Evolutionary conservation across 2,329 filamentous ascomycete species (phyloP).

Genomic region (Pseudocercospora ulei): DNA sequence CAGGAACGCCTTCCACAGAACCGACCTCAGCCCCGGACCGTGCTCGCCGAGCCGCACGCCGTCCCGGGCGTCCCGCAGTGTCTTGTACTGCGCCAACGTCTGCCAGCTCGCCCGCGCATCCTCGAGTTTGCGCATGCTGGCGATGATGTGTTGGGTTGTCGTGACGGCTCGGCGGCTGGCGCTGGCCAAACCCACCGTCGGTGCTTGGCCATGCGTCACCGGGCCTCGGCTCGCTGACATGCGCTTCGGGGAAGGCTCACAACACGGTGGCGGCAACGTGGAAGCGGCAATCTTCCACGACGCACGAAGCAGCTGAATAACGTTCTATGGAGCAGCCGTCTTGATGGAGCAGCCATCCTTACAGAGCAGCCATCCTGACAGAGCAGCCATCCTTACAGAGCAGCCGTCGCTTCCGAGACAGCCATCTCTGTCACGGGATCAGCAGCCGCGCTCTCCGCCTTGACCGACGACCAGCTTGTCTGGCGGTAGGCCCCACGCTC

Average conservation of each 20-base stretch:
- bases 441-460: slow-evolving; percentile 16
- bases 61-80: slow-evolving; percentile 29
- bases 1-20: slow-evolving; percentile 89
- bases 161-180: not conserved
- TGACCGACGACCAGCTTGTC: slow-evolving; percentile 26
- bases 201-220: not conserved
- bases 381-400: not conserved
- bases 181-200: not conserved
- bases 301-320: too few relatives aligned
- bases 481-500: slow-evolving; percentile 32
- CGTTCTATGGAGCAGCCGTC: not conserved
- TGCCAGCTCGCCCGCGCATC: slow-evolving; percentile 32
- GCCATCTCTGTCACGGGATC: not conserved
- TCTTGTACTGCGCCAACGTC: slow-evolving; percentile 25
- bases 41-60: slow-evolving; percentile 28
- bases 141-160: slow-evolving; percentile 1
- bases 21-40: slow-evolving; percentile 59
- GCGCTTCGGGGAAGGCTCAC: too few relatives aligned
- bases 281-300: too few relatives aligned
- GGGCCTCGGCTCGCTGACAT: too few relatives aligned
- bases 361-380: not conserved
- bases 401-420: slow-evolving; percentile 6
- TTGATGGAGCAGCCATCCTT: not conserved
- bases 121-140: slow-evolving; percentile 31
- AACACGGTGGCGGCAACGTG: too few relatives aligned